Evolutionary conservation across 75 land plant genomes (phyloP).

Genomic region (Pinus tabuliformis): DNA sequence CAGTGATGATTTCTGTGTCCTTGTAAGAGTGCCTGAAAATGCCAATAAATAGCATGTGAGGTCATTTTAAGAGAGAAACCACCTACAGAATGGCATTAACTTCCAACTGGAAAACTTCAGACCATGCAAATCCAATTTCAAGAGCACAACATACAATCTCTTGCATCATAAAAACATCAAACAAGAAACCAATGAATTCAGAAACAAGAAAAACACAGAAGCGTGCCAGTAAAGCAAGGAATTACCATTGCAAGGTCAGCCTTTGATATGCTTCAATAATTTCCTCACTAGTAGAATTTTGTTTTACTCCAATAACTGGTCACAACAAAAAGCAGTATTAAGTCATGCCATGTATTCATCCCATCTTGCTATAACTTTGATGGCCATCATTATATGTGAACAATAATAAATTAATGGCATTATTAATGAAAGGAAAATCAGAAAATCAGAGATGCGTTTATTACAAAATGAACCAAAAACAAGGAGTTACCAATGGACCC

Average conservation of each 20-base stretch:
- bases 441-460: not conserved
- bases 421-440: not conserved
- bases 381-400: not conserved
- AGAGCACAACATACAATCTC: not conserved
- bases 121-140: not conserved
- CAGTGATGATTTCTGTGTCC: not conserved
- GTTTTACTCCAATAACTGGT: conserved; percentile 8
- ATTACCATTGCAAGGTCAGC: conserved; percentile 6
- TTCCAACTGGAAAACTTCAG: not conserved
- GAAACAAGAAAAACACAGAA: not conserved
- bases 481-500: not conserved
- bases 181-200: not conserved
- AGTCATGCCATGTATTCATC: not conserved
- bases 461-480: not conserved
- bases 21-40: conserved; percentile 6
- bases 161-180: not conserved
- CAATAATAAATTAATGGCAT: not conserved
- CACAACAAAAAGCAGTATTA: conserved; percentile 5
- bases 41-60: not conserved
- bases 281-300: not conserved
- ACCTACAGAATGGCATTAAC: not conserved
- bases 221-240: not conserved
- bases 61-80: not conserved
- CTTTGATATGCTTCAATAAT: conserved; percentile 9
- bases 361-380: too few species aligned